phyloP scores from a whole-genome alignment of 805 yeast genomes.

The Kazachstania psychrophila region DNA sequence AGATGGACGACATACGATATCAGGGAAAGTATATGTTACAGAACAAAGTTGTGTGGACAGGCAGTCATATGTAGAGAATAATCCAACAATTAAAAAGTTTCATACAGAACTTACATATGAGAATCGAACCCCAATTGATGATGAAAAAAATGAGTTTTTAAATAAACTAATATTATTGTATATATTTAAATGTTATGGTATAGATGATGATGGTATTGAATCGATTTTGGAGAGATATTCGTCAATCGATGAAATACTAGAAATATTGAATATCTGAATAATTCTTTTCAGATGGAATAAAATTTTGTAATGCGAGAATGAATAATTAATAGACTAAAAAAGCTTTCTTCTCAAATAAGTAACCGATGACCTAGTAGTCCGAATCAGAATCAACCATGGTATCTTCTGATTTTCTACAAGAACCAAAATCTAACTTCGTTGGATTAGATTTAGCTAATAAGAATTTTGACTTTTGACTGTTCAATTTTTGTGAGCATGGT shows the following conservation, averaged over 20 bases:
- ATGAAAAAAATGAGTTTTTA: conserved; percentile 3
- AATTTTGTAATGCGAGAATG: background rate
- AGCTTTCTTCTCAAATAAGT: background rate
- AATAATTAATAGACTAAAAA: too few species aligned
- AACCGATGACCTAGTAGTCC: conserved; percentile 1
- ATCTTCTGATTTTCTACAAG: background rate
- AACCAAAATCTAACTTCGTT: conserved; percentile 15
- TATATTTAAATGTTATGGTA: conserved; percentile 1
- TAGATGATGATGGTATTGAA: conserved; percentile 6
- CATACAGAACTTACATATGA: background rate
- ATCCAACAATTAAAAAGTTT: background rate
- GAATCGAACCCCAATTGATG: background rate
- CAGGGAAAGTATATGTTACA: conserved; percentile 4
- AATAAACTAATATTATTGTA: conserved; percentile 5
- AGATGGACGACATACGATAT: background rate
- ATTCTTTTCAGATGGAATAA: too few species aligned
- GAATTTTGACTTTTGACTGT: conserved; percentile 35
- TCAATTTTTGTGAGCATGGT: conserved; percentile 50
- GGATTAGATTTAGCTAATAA: conserved; percentile 16
- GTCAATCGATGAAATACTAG: conserved; percentile 4
- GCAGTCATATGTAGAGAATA: conserved; percentile 5
- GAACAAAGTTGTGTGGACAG: conserved; percentile 7
- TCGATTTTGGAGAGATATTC: background rate
- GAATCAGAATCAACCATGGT: conserved; percentile 3
- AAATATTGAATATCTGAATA: background rate